Evolutionary conservation across 2,329 filamentous ascomycete species (phyloP), one percentile per base, ranked within the genome.

Genomic region (Coniella vitis): DNA sequence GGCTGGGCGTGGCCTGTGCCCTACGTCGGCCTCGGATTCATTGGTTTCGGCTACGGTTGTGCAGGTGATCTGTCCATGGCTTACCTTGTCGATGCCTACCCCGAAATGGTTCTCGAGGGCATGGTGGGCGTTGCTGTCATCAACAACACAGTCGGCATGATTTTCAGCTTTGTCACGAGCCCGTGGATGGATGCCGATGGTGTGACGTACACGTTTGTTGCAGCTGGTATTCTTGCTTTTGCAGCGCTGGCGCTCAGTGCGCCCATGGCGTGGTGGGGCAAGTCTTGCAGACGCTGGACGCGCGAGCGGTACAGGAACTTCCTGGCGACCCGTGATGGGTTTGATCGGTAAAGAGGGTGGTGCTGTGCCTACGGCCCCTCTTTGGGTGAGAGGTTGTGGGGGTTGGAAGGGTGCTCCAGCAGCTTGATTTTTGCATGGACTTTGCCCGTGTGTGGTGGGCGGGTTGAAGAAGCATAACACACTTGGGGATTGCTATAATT

Each of bases 211-310:
- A 52, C 49, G 0, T 54, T 55, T n/a, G 38, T 51, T 2, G 74
- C 69, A 4, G 70, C 78, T 16, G 74, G 70, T 0, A 68, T 73
- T 3, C 55, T 79, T 35, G 70, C 73, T 51, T 75, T 78, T 48
- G 65, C 70, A 16, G 71, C 76, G 39, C 66, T 79, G 41, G 67
- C 72, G 61, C 62, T 69, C 5, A 77, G 74, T 1, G 56, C 74
- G 34, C 74, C 75, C 1, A 79, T 79, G 76, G 74, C 76, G 40
- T 60, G 71, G 13, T 79, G 66, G 63, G 76, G 76, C 2, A 79
- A 78, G 62, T 58, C 56, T 3, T 70, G 66, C 41, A 64, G 76
- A 13, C 63, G 68, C 17, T 70, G 69, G 71, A 79, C 76, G 4
- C 61, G 68, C 43, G 58, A 58, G 17, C 61, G 70, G 47, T 77